A percentile compares a stretch with the other conserved stretches of the same genome.
Evolutionary conservation across 2,329 filamentous ascomycete species (phyloP).

Genomic region (Colletotrichum trifolii): DNA sequence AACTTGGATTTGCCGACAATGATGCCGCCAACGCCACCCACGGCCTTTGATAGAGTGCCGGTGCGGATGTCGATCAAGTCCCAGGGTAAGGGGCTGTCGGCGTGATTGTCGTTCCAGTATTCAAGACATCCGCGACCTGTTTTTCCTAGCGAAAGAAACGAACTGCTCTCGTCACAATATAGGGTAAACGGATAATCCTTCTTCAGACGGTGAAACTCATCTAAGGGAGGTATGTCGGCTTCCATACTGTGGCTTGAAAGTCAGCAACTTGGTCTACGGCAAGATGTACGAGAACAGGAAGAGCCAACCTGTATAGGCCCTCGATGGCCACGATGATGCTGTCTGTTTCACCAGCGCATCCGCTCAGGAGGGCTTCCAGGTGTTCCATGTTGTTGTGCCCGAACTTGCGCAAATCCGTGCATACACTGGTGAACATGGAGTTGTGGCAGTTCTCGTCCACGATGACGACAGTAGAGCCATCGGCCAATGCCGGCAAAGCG

Average conservation of each 20-base stretch:
- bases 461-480: slow-evolving; percentile 18
- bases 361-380: slow-evolving; percentile 23
- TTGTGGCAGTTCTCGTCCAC: slow-evolving; percentile 35
- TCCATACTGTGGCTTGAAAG: slow-evolving; percentile 1
- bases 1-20: slow-evolving; percentile 25
- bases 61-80: slow-evolving; percentile 37
- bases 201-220: slow-evolving; percentile 20
- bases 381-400: slow-evolving; percentile 27
- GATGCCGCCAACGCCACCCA: slow-evolving; percentile 36
- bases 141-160: slow-evolving; percentile 33
- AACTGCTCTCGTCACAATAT: slow-evolving; percentile 37
- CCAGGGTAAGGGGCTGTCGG: slow-evolving; percentile 14
- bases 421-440: slow-evolving; percentile 35
- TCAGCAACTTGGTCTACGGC: rapidly evolving
- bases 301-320: slow-evolving; percentile 28
- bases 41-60: slow-evolving; percentile 31
- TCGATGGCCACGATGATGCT: slow-evolving; percentile 27
- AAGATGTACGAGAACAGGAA: background rate
- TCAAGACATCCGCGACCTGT: slow-evolving; percentile 37
- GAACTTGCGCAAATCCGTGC: slow-evolving; percentile 19
- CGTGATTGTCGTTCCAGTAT: slow-evolving; percentile 34
- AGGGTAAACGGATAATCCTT: slow-evolving; percentile 28
- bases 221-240: slow-evolving; percentile 6
- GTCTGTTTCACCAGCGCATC: slow-evolving; percentile 5
- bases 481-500: slow-evolving; percentile 31